Conservation (phyloP, 1,284 basidiomycete genomes). For the Malassezia caprae region DNA sequence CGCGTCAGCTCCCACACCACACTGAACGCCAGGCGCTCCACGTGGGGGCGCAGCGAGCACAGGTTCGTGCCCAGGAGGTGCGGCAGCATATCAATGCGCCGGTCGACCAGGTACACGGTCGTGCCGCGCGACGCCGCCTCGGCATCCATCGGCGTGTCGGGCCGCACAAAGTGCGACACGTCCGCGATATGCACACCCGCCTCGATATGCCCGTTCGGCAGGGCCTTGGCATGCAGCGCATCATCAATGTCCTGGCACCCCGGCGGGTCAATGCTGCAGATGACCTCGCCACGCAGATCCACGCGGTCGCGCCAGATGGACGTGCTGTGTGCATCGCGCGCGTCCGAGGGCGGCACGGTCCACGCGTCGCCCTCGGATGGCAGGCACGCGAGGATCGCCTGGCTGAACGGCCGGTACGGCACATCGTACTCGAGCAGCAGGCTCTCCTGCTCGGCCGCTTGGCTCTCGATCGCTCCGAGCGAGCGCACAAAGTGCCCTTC, state of each 20-base stretch:
- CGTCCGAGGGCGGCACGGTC: slow-evolving; percentile 74
- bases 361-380: slow-evolving; percentile 81
- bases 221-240: slow-evolving; percentile 78
- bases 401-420: slow-evolving; percentile 90
- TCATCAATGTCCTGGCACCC: slow-evolving; percentile 99
- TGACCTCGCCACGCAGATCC: slow-evolving; percentile 73
- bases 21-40: slow-evolving; percentile 90
- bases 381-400: slow-evolving; percentile 81
- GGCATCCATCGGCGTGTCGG: slow-evolving; percentile 90
- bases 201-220: slow-evolving; percentile 91
- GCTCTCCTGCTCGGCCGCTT: slow-evolving; percentile 93
- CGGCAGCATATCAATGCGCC: slow-evolving; percentile 97
- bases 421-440: slow-evolving; percentile 90
- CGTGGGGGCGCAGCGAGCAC: slow-evolving; percentile 82
- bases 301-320: slow-evolving; percentile 73
- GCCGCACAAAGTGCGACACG: slow-evolving; percentile 87
- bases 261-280: slow-evolving; percentile 96
- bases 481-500: slow-evolving; percentile 95
- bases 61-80: slow-evolving; percentile 87
- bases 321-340: slow-evolving; percentile 29
- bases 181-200: slow-evolving; percentile 98
- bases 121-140: slow-evolving; percentile 92
- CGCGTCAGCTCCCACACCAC: slow-evolving; percentile 72
- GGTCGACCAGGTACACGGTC: slow-evolving; percentile 96
- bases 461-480: slow-evolving; percentile 79